Evolutionary conservation across 2,329 filamentous ascomycete species (phyloP), one percentile per base, ranked within the genome.

Genomic region (Clarireedia monteithiana): DNA sequence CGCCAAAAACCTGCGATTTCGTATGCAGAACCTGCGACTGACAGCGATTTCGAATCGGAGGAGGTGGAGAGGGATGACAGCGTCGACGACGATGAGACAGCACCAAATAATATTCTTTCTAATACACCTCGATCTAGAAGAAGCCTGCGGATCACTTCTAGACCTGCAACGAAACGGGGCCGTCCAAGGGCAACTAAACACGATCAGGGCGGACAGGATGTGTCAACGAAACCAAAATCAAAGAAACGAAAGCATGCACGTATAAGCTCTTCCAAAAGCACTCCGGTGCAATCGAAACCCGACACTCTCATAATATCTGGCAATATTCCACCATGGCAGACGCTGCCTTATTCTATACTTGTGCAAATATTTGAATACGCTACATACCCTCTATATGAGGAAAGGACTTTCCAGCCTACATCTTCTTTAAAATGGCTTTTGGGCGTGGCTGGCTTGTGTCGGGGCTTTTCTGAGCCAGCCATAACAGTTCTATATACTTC

Each of bases 401-500:
- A 71, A 63, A 73, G 66, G 73, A 75, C 64, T 50, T 72, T 73
- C 60, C 70, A 68, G 34, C 72, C 74, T 20, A 71, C 72, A 5
- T 48, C 67, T 1, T 76, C 75, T 12, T 74, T 77, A 15, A 63
- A 76, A 63, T 90, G 86, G 86, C 78, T 95, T 6, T 70, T 86
- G 9, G 74, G 76, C n/a, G 73, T 80, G 46, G 82, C 86, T 38
- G 75, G 77, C 2, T 72, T 83, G 15, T 91, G 85, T 62, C 80
- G 76, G 50, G 69, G 76, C 2, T 89, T 91, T 56, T 73, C 80
- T 0, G 88, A 91, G 63, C 86, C 89, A 5, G 88, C 88, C 1
- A 71, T 94, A 50, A 83, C 83, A 5, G 85, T 82, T 1, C 75
- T 95, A 5, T 94, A 94, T 68, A 76, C 79, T 48, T 81, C 76